phyloP scores from a whole-genome alignment of 371 early-diverging fungal species.

The Mucor sp. region DNA sequence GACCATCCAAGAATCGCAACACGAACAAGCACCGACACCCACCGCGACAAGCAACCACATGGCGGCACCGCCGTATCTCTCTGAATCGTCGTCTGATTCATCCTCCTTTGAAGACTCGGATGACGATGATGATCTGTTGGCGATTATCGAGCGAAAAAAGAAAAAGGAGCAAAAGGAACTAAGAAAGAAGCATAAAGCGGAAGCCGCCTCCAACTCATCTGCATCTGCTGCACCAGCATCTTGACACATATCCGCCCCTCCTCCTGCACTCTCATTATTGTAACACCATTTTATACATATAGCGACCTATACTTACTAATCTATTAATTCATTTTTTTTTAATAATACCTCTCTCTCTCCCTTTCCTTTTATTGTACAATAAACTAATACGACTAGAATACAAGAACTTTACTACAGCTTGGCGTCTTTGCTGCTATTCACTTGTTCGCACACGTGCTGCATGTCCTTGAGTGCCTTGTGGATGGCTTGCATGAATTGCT shows the following conservation, averaged over 20 bases:
- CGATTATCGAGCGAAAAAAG: constrained; percentile 22
- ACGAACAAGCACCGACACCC: not conserved
- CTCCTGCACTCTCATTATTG: not conserved
- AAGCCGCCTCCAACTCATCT: not conserved
- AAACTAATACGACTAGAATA: not conserved
- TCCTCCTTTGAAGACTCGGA: constrained; percentile 21
- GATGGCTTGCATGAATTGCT: constrained; percentile 49
- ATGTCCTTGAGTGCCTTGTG: constrained; percentile 58
- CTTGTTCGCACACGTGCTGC: constrained; percentile 46
- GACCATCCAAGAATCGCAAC: not conserved
- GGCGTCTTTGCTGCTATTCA: constrained; percentile 1
- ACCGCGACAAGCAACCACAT: not conserved
- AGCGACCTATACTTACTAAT: too few species aligned
- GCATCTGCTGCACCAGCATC: not conserved
- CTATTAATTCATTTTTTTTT: not conserved
- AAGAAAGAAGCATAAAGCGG: not conserved
- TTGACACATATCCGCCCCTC: not conserved
- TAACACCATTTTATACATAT: not conserved
- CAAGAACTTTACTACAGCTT: constrained; percentile 13
- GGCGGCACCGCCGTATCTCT: not conserved
- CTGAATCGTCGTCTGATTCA: not conserved
- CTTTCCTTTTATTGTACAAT: not conserved
- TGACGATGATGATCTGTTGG: constrained; percentile 22
- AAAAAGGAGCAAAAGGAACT: constrained; percentile 11
- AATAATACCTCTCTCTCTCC: not conserved